Conservation (phyloP, 1,139 yeast genomes). For the Geotrichum bryndzae region DNA sequence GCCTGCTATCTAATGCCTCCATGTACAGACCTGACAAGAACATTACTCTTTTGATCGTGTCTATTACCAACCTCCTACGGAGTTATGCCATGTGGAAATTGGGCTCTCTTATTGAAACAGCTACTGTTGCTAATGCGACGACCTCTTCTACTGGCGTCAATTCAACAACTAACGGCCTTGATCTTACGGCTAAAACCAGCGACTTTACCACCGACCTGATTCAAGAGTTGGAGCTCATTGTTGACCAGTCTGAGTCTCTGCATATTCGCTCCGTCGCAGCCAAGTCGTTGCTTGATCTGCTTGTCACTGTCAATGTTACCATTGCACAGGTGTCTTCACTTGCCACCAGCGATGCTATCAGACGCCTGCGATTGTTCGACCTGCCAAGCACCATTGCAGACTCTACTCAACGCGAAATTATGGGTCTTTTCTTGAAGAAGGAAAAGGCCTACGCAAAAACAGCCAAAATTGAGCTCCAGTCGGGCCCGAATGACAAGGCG, state of each 20-base stretch:
- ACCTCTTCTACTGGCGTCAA: not conserved
- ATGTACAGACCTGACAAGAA: slow-evolving; percentile 3
- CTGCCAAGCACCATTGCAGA: slow-evolving; percentile 15
- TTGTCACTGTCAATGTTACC: slow-evolving; percentile 18
- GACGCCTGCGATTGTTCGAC: slow-evolving; percentile 11
- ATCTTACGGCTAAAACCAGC: slow-evolving; percentile 10
- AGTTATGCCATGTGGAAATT: slow-evolving; percentile 25
- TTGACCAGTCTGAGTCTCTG: slow-evolving; percentile 11
- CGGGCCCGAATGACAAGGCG: slow-evolving; percentile 12
- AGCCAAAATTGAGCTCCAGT: slow-evolving; percentile 17
- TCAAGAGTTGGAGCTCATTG: slow-evolving; percentile 15
- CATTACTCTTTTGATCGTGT: slow-evolving; percentile 12
- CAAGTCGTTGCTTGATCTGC: slow-evolving; percentile 13
- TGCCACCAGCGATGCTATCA: slow-evolving; percentile 8
- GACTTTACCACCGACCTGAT: slow-evolving; percentile 11
- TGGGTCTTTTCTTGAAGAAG: slow-evolving; percentile 23
- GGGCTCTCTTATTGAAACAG: slow-evolving; percentile 17
- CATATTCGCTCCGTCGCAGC: slow-evolving; percentile 16
- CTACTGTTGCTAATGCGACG: slow-evolving; percentile 8
- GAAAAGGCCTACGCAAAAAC: slow-evolving; percentile 21
- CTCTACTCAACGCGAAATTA: slow-evolving; percentile 17
- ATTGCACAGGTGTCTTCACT: slow-evolving; percentile 14
- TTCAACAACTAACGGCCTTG: not conserved
- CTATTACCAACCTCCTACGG: slow-evolving; percentile 20
- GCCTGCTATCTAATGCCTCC: slow-evolving; percentile 12